Evolutionary conservation across 2,329 filamentous ascomycete genomes (phyloP).

Genomic region (Aspergillus cejpii): DNA sequence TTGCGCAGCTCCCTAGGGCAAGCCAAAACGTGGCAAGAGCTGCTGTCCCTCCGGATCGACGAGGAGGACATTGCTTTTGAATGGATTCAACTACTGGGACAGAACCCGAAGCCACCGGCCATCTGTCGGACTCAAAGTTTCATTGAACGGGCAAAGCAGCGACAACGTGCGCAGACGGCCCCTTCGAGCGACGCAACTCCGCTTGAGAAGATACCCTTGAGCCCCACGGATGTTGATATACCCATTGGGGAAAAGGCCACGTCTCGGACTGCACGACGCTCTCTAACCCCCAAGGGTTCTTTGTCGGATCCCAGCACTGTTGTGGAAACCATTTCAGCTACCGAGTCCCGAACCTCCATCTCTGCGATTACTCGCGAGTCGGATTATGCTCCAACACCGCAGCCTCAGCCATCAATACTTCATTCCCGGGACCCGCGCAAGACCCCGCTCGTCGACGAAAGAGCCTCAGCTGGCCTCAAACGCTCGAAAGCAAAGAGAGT

Average conservation of each 20-base stretch:
- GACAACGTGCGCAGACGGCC: slow-evolving; percentile 24
- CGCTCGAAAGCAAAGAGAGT: slow-evolving; percentile 38
- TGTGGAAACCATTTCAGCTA: slow-evolving; percentile 20
- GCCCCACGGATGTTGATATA: slow-evolving; percentile 51
- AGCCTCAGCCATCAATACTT: slow-evolving; percentile 26
- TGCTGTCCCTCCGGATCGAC: slow-evolving; percentile 69
- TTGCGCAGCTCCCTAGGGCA: slow-evolving; percentile 62
- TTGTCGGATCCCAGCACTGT: slow-evolving; percentile 30
- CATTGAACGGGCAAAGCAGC: slow-evolving; percentile 38
- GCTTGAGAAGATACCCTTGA: slow-evolving; percentile 39
- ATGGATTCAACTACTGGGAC: slow-evolving; percentile 82
- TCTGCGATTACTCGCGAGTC: slow-evolving; percentile 32
- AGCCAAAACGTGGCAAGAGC: slow-evolving; percentile 69
- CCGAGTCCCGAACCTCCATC: slow-evolving; percentile 25
- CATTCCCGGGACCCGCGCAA: slow-evolving; percentile 27
- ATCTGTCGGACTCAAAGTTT: slow-evolving; percentile 52
- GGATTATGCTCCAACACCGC: slow-evolving; percentile 25
- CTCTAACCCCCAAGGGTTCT: slow-evolving; percentile 24
- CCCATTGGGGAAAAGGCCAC: slow-evolving; percentile 55
- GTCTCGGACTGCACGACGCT: slow-evolving; percentile 42
- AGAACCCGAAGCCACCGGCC: slow-evolving; percentile 55
- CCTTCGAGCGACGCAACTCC: slow-evolving; percentile 19
- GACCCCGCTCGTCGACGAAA: slow-evolving; percentile 23
- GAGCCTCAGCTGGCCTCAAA: slow-evolving; percentile 32
- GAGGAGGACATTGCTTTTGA: slow-evolving; percentile 71